Conservation (phyloP, 352 stramenopile species). For the Aphanomyces invadans region DNA sequence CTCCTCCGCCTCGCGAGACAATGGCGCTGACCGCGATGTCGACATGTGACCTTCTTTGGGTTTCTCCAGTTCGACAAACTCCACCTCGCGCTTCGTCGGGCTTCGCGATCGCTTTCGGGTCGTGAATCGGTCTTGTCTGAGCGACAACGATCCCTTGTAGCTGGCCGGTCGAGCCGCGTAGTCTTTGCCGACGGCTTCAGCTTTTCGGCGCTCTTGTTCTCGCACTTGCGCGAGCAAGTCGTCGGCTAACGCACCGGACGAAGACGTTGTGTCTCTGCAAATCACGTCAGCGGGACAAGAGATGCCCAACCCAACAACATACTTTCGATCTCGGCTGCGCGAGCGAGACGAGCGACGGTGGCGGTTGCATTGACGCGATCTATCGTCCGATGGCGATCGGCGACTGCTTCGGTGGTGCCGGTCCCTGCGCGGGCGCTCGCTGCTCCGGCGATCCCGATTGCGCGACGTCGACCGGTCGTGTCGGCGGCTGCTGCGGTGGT, state of each 20-base stretch:
- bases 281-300: constrained; percentile 25
- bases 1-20: constrained; percentile 40
- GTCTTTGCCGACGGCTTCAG: constrained; percentile 79
- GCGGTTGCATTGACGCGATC: constrained; percentile 19
- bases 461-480: constrained; percentile 39
- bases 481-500: constrained; percentile 27
- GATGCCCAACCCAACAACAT: constrained; percentile 3
- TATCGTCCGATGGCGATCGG: constrained; percentile 27
- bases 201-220: constrained; percentile 85
- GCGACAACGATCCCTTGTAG: constrained; percentile 89
- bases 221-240: constrained; percentile 90
- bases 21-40: neutral
- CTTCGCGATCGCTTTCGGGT: constrained; percentile 59
- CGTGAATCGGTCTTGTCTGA: constrained; percentile 87
- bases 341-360: constrained; percentile 1
- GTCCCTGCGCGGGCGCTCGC: neutral
- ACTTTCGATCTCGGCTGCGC: constrained; percentile 31
- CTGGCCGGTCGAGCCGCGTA: constrained; percentile 85
- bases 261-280: constrained; percentile 17
- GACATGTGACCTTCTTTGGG: constrained; percentile 13
- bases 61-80: constrained; percentile 37
- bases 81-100: constrained; percentile 49
- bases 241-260: constrained; percentile 33
- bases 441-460: constrained; percentile 27
- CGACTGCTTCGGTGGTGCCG: constrained; percentile 7